Evolutionary conservation across 1,284 basidiomycete genomes (phyloP).

Genomic region (Sporisorium exsertum): DNA sequence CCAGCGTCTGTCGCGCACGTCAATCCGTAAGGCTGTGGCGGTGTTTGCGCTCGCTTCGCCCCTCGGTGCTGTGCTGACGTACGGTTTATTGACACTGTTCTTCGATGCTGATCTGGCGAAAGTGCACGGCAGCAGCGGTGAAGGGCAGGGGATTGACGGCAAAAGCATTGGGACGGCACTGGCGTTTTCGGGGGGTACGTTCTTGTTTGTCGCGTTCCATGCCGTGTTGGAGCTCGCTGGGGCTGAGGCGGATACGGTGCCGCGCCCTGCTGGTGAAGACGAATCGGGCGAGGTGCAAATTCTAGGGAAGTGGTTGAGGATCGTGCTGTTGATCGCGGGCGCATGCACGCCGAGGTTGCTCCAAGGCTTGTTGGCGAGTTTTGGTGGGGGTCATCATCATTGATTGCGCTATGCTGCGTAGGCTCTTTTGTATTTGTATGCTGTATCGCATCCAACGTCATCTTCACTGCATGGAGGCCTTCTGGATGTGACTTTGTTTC

Average conservation of each 20-base stretch:
- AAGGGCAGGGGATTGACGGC: conserved; percentile 30
- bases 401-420: conserved; percentile 6
- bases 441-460: no score
- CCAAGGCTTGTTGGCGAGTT: conserved; percentile 16
- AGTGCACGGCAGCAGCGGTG: neutral
- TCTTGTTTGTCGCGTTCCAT: conserved; percentile 88
- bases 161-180: conserved; percentile 77
- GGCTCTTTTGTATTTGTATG: conserved; percentile 33
- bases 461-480: no score
- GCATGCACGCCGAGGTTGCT: conserved; percentile 38
- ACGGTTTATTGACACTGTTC: conserved; percentile 19
- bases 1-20: conserved; percentile 38
- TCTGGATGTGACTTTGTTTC: neutral
- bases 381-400: conserved; percentile 32
- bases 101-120: conserved; percentile 16
- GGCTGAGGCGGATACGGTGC: conserved; percentile 33
- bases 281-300: conserved; percentile 29
- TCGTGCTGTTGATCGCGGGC: conserved; percentile 27
- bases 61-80: conserved; percentile 55
- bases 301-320: conserved; percentile 37
- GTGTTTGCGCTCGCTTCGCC: conserved; percentile 62
- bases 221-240: conserved; percentile 64
- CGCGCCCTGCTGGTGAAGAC: neutral
- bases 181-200: conserved; percentile 89
- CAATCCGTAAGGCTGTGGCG: conserved; percentile 55